Percentiles rank a stretch among this genome's conserved stretches.
Conservation (phyloP, 257 asterid genomes). For the Rauvolfia tetraphylla region DNA sequence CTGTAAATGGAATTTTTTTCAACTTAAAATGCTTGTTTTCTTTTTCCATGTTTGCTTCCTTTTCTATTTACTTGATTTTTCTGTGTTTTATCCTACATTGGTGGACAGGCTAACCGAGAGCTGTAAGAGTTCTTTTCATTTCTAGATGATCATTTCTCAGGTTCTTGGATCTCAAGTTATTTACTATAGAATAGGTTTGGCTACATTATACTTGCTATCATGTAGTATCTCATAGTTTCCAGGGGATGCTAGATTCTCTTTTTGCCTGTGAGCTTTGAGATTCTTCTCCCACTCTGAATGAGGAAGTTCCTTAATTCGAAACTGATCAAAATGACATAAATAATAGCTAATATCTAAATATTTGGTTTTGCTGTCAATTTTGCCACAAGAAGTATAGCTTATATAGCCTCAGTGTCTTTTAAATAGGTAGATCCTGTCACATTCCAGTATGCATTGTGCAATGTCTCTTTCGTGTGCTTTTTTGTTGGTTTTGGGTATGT, state of each 20-base stretch:
- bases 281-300: neutral
- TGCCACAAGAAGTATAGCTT: neutral
- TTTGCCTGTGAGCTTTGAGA: neutral
- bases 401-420: neutral
- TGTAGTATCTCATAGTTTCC: neutral
- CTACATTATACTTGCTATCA: neutral
- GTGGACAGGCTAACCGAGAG: neutral
- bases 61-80: neutral
- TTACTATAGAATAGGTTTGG: neutral
- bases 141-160: neutral
- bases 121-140: neutral
- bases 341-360: neutral
- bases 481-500: neutral
- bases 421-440: neutral
- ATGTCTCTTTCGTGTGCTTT: neutral
- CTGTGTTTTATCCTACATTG: neutral
- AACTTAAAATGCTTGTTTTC: neutral
- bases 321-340: neutral
- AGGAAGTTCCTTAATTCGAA: neutral
- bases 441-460: neutral
- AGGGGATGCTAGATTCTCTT: neutral
- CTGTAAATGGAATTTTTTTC: no score
- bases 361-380: neutral
- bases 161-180: neutral
- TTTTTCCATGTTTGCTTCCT: neutral